Evolutionary conservation across 2,329 filamentous ascomycete genomes (phyloP), one percentile per base, ranked within the genome.

Genomic region (Fusarium xyrophilum): DNA sequence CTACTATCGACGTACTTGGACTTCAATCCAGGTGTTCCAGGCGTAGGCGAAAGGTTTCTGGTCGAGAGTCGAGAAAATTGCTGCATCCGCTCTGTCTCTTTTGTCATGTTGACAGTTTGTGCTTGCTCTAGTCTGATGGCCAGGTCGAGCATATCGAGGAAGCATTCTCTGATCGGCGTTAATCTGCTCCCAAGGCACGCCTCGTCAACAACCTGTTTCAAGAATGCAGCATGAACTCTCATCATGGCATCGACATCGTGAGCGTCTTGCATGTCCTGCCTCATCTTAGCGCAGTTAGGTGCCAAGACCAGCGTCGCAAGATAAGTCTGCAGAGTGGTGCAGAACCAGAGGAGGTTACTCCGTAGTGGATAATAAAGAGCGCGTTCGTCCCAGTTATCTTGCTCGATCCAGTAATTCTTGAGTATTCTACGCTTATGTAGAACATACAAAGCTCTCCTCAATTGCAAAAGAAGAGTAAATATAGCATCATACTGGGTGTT

Each of bases 231-330:
- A 75, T 97, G 93, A 2, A 89, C 84, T 3, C 79, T 79, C 28
- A 93, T 89, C 92, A 97, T 96, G 28, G 86, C 86, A 75, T 97
- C 93, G 13, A 97, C 88, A 69, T 95, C 93, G 28, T 85, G 83
- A 0, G 92, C 88, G 9, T 81, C 79, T 17, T 79, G 78, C 53
- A 97, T 83, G 1, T 84, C 81, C 5, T 78, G 76, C 9, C 81
- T 80, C 81, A 97, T 85, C 32, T 82, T 81, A 4, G 78, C 74
- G 4, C 84, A 86, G 25, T 88, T 83, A 0, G 88, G 86, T 1
- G 84, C 85, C 2, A 97, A 83, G 2, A 94, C 91, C 4, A 93
- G 84, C 19, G 88, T 90, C 6, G 89, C 89, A 7, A 97, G 80
- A 74, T 97, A 96, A 12, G 89, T 89, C 72, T 93, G 90, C 3